phyloP scores from a whole-genome alignment of 1,284 basidiomycete species.

The Malassezia sp. region DNA sequence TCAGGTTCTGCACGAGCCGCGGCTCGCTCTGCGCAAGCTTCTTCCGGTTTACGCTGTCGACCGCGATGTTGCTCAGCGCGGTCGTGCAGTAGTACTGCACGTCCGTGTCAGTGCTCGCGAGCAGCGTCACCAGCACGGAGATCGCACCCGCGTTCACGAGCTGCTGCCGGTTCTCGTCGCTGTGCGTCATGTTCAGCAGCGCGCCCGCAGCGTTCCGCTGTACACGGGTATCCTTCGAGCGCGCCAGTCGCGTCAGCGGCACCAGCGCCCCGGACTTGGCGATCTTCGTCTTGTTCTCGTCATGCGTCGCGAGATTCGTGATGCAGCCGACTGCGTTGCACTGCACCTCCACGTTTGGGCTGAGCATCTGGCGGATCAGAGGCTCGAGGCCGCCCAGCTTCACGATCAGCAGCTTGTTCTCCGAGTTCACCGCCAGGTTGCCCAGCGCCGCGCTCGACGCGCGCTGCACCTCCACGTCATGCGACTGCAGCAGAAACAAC shows the following conservation, averaged over 20 bases:
- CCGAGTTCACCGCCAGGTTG: conserved; percentile 95
- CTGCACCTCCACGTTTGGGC: conserved; percentile 97
- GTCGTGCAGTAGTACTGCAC: conserved; percentile 99
- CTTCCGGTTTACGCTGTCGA: conserved; percentile 62
- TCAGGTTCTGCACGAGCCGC: conserved; percentile 84
- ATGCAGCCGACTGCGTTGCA: conserved; percentile 99
- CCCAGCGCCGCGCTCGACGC: conserved; percentile 97
- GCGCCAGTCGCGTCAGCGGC: conserved; percentile 85
- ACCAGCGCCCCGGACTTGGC: conserved; percentile 96
- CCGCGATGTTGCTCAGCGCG: conserved; percentile 90
- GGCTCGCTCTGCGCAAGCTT: conserved; percentile 90
- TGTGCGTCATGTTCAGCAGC: conserved; percentile 94
- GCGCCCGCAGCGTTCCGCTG: conserved; percentile 98
- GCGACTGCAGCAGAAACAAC: conserved; percentile 88
- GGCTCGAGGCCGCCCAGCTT: conserved; percentile 95
- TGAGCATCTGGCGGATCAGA: conserved; percentile 96
- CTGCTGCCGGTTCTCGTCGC: conserved; percentile 93
- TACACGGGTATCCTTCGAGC: conserved; percentile 98
- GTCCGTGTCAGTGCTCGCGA: conserved; percentile 95
- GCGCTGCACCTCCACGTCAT: conserved; percentile 96
- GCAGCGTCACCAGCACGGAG: conserved; percentile 83
- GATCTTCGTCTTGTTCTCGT: conserved; percentile 99
- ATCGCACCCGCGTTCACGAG: conserved; percentile 97
- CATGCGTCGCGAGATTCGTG: conserved; percentile 95
- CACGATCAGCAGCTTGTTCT: conserved; percentile 98